A percentile compares a stretch with the other conserved stretches of the same genome.
phyloP scores from a whole-genome alignment of 495 filamentous ascomycete genomes.

The Trichoderma orchidacearum region DNA sequence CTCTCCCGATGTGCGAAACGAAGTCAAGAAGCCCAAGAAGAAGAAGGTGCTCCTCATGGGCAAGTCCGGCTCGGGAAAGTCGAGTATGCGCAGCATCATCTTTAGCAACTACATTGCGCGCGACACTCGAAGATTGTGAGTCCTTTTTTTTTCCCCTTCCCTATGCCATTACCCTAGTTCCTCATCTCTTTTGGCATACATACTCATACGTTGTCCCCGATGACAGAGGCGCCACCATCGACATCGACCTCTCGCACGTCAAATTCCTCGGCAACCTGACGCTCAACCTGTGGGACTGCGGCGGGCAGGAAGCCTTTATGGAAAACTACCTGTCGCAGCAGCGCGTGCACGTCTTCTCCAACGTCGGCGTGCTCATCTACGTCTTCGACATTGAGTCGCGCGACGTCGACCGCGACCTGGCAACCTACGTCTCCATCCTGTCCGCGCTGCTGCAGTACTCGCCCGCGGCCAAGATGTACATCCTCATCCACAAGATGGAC shows the following conservation, averaged over 20 bases:
- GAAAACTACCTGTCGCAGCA: slow-evolving; percentile 93
- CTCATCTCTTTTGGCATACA: background rate
- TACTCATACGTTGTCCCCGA: background rate
- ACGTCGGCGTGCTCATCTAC: slow-evolving; percentile 95
- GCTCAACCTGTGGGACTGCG: slow-evolving; percentile 96
- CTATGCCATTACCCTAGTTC: background rate
- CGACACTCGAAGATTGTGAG: slow-evolving; percentile 71
- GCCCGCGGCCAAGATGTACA: slow-evolving; percentile 72
- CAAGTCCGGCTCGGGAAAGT: slow-evolving; percentile 98
- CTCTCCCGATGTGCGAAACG: slow-evolving; percentile 15
- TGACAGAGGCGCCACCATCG: slow-evolving; percentile 76
- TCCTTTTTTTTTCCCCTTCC: background rate
- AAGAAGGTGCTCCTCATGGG: slow-evolving; percentile 58
- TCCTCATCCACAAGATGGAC: slow-evolving; percentile 97
- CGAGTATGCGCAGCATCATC: slow-evolving; percentile 94
- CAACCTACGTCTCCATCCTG: slow-evolving; percentile 79
- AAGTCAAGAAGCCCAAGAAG: slow-evolving; percentile 45
- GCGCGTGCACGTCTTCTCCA: slow-evolving; percentile 87
- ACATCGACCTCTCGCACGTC: slow-evolving; percentile 94
- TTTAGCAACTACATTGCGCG: slow-evolving; percentile 97
- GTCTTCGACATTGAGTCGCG: slow-evolving; percentile 97
- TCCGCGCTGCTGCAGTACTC: slow-evolving; percentile 74
- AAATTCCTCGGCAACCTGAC: slow-evolving; percentile 96
- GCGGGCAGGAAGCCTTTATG: slow-evolving; percentile 97
- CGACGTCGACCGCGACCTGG: slow-evolving; percentile 80